Evolutionary conservation across 306 rosid species (phyloP).

Genomic region (Trifolium fragiferum): DNA sequence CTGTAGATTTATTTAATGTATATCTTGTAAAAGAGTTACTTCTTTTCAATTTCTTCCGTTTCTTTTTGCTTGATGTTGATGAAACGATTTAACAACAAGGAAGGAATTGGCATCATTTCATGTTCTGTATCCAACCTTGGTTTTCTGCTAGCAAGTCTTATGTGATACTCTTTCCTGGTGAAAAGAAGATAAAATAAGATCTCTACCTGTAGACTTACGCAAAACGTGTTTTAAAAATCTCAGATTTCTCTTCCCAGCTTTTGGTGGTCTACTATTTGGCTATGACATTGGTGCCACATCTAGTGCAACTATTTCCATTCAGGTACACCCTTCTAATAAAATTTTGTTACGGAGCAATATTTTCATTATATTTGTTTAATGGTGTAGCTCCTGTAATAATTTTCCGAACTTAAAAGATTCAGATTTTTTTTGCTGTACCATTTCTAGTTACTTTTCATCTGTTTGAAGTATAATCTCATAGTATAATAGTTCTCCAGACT

Average conservation of each 20-base stretch:
- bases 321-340: slow-evolving; percentile 55
- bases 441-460: not conserved
- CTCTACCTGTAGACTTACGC: slow-evolving; percentile 19
- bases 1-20: slow-evolving; percentile 9
- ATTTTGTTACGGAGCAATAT: not conserved
- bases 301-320: slow-evolving; percentile 75
- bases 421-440: not conserved
- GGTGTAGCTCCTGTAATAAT: not conserved
- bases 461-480: not conserved
- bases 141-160: slow-evolving; percentile 8
- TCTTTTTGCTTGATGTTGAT: slow-evolving; percentile 23
- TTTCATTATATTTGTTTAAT: not conserved
- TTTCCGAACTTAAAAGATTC: not conserved
- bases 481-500: not conserved
- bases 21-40: not conserved
- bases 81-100: slow-evolving; percentile 1
- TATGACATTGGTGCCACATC: slow-evolving; percentile 95
- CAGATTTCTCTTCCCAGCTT: slow-evolving; percentile 95
- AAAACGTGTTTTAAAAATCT: slow-evolving; percentile 39
- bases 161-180: slow-evolving; percentile 18
- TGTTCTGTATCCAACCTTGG: slow-evolving; percentile 21
- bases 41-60: not conserved
- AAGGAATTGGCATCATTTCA: slow-evolving; percentile 29
- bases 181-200: not conserved
- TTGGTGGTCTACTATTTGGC: slow-evolving; percentile 92